phyloP scores from a whole-genome alignment of 352 stramenopile species.

The Phytopythium delawarense region DNA sequence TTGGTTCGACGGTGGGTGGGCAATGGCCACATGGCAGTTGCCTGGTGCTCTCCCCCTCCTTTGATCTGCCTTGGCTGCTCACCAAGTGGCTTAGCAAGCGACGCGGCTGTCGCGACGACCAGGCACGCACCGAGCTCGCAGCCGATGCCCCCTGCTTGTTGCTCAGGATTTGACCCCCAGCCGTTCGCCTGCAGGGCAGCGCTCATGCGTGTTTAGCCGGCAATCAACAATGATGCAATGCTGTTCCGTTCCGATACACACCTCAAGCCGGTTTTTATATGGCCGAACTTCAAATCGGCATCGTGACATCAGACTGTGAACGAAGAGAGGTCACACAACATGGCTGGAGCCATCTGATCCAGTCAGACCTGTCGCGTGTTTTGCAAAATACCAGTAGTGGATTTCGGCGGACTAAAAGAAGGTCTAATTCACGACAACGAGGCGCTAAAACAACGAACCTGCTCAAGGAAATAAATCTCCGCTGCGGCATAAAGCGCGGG shows the following conservation, averaged over 20 bases:
- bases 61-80: background rate
- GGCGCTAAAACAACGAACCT: no score
- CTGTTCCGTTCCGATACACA: background rate
- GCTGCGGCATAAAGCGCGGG: no score
- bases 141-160: background rate
- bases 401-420: no score
- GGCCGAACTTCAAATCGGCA: background rate
- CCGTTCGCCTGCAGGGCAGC: background rate
- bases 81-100: background rate
- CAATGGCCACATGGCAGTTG: background rate
- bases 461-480: no score
- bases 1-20: background rate
- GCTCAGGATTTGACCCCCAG: background rate
- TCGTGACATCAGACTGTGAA: background rate
- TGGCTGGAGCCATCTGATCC: background rate
- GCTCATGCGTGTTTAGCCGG: background rate
- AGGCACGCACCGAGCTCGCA: background rate
- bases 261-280: background rate
- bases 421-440: no score
- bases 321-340: background rate
- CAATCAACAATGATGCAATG: constrained; percentile 4
- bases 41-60: background rate
- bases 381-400: no score
- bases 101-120: background rate
- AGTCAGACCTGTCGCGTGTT: background rate